phyloP scores from a whole-genome alignment of 768 basidiomycete species.

The Leccinum obscurum region DNA sequence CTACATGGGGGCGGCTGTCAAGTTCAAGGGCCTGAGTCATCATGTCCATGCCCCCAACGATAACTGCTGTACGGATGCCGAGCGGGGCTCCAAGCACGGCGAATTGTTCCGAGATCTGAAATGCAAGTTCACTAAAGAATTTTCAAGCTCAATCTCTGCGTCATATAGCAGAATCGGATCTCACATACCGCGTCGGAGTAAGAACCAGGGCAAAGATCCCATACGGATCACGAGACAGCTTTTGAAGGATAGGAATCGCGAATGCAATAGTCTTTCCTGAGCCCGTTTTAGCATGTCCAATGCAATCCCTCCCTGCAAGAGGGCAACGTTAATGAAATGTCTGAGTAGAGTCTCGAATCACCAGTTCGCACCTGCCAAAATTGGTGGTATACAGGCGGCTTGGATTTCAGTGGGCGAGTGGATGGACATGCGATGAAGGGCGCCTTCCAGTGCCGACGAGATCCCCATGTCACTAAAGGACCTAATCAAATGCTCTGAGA shows the following conservation, averaged over 20 bases:
- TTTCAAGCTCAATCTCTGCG: not conserved
- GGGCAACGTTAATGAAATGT: not conserved
- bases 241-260: constrained; percentile 91
- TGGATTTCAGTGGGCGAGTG: constrained; percentile 84
- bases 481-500: constrained; percentile 12
- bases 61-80: constrained; percentile 80
- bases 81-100: constrained; percentile 82
- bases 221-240: constrained; percentile 84
- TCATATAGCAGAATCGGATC: not conserved
- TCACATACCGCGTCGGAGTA: constrained; percentile 86
- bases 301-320: constrained; percentile 85
- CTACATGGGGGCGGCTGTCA: constrained; percentile 81
- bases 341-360: not conserved
- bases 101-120: constrained; percentile 97
- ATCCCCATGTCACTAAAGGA: constrained; percentile 63
- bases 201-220: constrained; percentile 92
- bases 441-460: constrained; percentile 55
- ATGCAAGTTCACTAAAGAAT: constrained; percentile 80
- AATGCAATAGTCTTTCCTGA: constrained; percentile 98
- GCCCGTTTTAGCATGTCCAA: constrained; percentile 97
- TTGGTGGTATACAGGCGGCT: constrained; percentile 82
- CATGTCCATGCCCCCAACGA: constrained; percentile 99
- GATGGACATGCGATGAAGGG: constrained; percentile 84
- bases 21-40: constrained; percentile 91
- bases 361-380: constrained; percentile 63